Evolutionary conservation across 75 land plant genomes (phyloP).

Genomic region (Selaginella moellendorffii): DNA sequence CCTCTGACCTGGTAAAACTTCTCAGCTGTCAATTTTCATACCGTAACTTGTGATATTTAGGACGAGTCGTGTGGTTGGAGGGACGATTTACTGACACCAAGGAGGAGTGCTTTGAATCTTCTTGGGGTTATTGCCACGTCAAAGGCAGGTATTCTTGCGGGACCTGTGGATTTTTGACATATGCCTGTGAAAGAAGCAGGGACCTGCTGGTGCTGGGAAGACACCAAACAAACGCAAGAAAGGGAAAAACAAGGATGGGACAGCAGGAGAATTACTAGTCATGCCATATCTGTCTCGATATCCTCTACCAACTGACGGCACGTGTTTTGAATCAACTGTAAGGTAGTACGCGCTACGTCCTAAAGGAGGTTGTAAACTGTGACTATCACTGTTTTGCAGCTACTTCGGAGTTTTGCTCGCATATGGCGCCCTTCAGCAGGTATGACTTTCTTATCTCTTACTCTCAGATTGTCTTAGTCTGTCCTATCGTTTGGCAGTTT

Average conservation of each 20-base stretch:
- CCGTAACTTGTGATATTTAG: slow-evolving; percentile 20
- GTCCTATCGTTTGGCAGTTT: slow-evolving; percentile 34
- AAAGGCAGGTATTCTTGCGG: slow-evolving; percentile 30
- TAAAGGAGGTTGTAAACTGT: not conserved
- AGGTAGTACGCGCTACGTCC: no score
- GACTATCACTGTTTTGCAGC: slow-evolving; percentile 26
- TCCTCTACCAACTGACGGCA: slow-evolving; percentile 44
- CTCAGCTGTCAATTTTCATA: not conserved
- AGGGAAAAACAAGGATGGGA: slow-evolving; percentile 28
- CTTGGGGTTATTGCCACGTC: slow-evolving; percentile 71
- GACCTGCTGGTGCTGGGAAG: slow-evolving; percentile 34
- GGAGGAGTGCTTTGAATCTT: slow-evolving; percentile 75
- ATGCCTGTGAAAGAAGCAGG: slow-evolving; percentile 27
- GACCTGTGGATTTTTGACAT: not conserved
- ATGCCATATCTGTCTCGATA: slow-evolving; percentile 69
- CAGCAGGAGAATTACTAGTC: slow-evolving; percentile 63
- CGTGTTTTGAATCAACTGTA: slow-evolving; percentile 15
- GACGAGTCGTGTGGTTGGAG: slow-evolving; percentile 69
- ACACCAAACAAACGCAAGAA: slow-evolving; percentile 54
- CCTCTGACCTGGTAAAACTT: slow-evolving; percentile 64
- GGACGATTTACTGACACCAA: slow-evolving; percentile 61
- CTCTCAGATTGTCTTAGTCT: not conserved
- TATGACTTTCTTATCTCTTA: slow-evolving; percentile 9
- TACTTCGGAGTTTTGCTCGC: slow-evolving; percentile 78
- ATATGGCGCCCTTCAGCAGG: slow-evolving; percentile 73